Base-by-base conservation (phyloP, 768 basidiomycete genomes). In the Neoboletus subvelutipes region DNA sequence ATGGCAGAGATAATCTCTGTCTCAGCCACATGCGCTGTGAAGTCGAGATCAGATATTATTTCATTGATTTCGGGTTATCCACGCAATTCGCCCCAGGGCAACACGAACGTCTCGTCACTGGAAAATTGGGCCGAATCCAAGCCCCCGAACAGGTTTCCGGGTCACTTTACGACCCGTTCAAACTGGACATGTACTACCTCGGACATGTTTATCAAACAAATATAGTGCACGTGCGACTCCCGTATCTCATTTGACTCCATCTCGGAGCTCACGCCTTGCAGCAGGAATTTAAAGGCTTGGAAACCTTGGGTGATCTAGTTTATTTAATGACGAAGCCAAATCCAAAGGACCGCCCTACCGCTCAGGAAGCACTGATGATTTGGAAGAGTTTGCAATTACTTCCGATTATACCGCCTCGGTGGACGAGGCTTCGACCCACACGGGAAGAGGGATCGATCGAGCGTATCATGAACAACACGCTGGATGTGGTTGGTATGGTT, bases 31-130 rank as follows among this genome's bases (percentile, higher is more conserved):
- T 62, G 0, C 71, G 73, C 1, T 74, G 70, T 0, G 47, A 59
- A 8, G 60, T 50, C 2, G 66, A 73, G 4, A 62, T 64, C 0
- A 68, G 49, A 17, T 77, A 77, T 55, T 73, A 12, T 5, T 20
- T 41, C 20, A 22, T 41, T 11, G 40, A 41, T 10, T 22, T 22
- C 17, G 36, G 36, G 6, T 5, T 37, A 18, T 37, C 36, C 0
- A 18, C 9, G 10, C 4, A 40, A 6, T 40, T 20, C 8, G 6
- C 39, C 20, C 39, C 39, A 20, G n/a, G 11, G n/a, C 10, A 40
- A 40, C 39, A 11, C 0, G n/a, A 20, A 0, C 4, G n/a, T 20
- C 39, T 20, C 0, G 39, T 40, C 6, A 40, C 18, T 9, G 36
- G 36, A 15, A 7, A 39, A 5, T 5, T 37, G 5, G 36, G 36